Percentiles rank a stretch among this genome's conserved stretches.
Evolutionary conservation across 805 yeast species (phyloP).

Genomic region (Barnettozyma siamensis): DNA sequence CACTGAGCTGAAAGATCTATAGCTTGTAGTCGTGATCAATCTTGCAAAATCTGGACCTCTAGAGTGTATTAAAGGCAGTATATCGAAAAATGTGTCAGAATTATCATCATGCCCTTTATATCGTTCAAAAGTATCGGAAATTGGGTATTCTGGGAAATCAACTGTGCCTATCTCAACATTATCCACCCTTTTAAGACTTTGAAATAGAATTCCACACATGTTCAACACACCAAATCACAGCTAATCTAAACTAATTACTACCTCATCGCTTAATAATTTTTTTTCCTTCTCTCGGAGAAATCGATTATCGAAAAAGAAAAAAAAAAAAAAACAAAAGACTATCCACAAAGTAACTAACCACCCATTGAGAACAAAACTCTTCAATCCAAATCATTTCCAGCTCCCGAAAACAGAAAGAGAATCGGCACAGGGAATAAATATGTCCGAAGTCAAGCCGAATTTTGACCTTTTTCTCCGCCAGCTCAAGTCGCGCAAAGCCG

Average conservation of each 20-base stretch:
- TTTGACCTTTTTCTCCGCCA: slow-evolving; percentile 75
- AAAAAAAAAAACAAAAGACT: neutral
- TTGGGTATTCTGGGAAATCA: neutral
- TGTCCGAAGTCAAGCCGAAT: slow-evolving; percentile 45
- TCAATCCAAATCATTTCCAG: too few species aligned
- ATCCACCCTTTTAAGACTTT: slow-evolving; percentile 14
- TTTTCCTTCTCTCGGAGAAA: neutral
- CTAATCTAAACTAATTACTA: neutral
- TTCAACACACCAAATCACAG: neutral
- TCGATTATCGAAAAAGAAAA: neutral
- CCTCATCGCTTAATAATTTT: neutral
- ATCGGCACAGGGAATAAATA: too few species aligned
- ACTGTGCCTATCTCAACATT: too few species aligned
- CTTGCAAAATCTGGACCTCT: slow-evolving; percentile 60
- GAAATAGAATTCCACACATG: slow-evolving; percentile 57
- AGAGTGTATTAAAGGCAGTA: slow-evolving; percentile 23
- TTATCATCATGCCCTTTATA: too few species aligned
- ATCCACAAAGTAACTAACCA: slow-evolving; percentile 1
- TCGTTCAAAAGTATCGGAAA: neutral
- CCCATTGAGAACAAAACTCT: neutral
- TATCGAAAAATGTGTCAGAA: neutral
- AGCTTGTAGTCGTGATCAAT: slow-evolving; percentile 14
- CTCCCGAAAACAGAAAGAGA: too few species aligned
- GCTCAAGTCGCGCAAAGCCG: slow-evolving; percentile 70
- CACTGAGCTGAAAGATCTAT: slow-evolving; percentile 45